Evolutionary conservation across 1,284 basidiomycete species (phyloP).

Genomic region (Athelia psychrophila): DNA sequence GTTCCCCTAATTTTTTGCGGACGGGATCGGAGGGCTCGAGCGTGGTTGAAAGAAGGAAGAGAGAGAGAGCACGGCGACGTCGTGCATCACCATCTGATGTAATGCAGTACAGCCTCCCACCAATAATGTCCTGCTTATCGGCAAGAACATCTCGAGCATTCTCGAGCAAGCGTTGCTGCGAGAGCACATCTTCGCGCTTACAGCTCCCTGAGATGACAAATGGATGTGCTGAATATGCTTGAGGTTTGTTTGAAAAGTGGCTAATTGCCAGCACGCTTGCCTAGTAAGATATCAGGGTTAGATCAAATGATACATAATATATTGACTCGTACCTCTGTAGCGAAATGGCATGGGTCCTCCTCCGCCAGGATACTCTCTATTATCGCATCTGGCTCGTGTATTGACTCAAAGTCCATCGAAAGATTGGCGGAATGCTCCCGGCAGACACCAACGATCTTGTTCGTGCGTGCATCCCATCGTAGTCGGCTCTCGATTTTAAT

Average conservation of each 20-base stretch:
- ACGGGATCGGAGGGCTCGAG: not conserved
- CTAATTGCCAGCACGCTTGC: constrained; percentile 22
- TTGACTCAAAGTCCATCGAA: constrained; percentile 11
- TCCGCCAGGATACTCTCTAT: constrained; percentile 3
- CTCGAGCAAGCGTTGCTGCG: constrained; percentile 7
- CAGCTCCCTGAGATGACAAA: constrained; percentile 18
- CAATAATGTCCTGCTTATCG: constrained; percentile 14
- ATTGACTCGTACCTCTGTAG: constrained; percentile 16
- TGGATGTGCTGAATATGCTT: constrained; percentile 14
- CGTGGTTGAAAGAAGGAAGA: not conserved
- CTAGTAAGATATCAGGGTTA: constrained; percentile 5
- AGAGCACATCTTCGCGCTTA: constrained; percentile 8
- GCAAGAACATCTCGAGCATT: not conserved
- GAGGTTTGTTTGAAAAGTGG: constrained; percentile 9
- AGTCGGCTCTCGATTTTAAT: constrained; percentile 18
- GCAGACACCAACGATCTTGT: constrained; percentile 20
- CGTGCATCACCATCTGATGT: not conserved
- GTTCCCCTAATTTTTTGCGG: not conserved
- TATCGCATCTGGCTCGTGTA: not conserved
- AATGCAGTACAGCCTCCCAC: not conserved
- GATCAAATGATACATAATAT: not conserved
- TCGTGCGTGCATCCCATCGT: constrained; percentile 18
- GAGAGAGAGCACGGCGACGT: not conserved
- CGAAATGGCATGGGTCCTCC: constrained; percentile 14
- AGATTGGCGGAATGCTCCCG: constrained; percentile 16